Evolutionary conservation across 306 rosid species (phyloP).

Genomic region (Biancaea sappan): DNA sequence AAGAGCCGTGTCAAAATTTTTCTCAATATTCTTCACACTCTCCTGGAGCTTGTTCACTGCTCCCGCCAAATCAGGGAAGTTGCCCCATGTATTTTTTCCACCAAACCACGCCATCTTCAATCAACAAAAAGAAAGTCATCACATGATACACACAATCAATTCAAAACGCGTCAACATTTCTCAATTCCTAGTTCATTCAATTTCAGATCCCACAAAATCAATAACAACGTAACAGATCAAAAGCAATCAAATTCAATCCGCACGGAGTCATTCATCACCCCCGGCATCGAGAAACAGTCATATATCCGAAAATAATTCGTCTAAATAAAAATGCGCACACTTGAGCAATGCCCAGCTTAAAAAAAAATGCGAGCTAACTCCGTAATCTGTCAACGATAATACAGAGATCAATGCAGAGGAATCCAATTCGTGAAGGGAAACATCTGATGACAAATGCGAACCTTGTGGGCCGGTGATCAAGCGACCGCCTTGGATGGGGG

Average conservation of each 20-base stretch:
- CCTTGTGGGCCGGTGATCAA: slow-evolving; percentile 39
- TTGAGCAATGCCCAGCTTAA: not conserved
- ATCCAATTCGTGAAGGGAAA: slow-evolving; percentile 7
- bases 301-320: slow-evolving; percentile 3
- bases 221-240: slow-evolving; percentile 2
- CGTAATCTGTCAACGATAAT: not conserved
- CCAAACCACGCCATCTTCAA: slow-evolving; percentile 93
- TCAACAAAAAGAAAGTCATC: slow-evolving; percentile 35
- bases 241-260: slow-evolving; percentile 10
- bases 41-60: slow-evolving; percentile 98
- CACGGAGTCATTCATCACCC: slow-evolving; percentile 1
- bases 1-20: slow-evolving; percentile 92
- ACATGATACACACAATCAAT: slow-evolving; percentile 32
- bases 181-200: slow-evolving; percentile 11
- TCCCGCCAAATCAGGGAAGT: slow-evolving; percentile 95
- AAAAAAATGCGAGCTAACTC: slow-evolving; percentile 21
- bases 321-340: not conserved
- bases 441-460: not conserved
- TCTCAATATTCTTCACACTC: slow-evolving; percentile 97
- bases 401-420: slow-evolving; percentile 39
- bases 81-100: slow-evolving; percentile 80
- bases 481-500: slow-evolving; percentile 34
- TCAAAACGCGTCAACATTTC: slow-evolving; percentile 35
- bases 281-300: not conserved
- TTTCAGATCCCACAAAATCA: slow-evolving; percentile 34